A percentile compares a stretch with the other conserved stretches of the same genome.
Evolutionary conservation across 1,284 basidiomycete species (phyloP).

Genomic region (Boletus albobrunnescens): DNA sequence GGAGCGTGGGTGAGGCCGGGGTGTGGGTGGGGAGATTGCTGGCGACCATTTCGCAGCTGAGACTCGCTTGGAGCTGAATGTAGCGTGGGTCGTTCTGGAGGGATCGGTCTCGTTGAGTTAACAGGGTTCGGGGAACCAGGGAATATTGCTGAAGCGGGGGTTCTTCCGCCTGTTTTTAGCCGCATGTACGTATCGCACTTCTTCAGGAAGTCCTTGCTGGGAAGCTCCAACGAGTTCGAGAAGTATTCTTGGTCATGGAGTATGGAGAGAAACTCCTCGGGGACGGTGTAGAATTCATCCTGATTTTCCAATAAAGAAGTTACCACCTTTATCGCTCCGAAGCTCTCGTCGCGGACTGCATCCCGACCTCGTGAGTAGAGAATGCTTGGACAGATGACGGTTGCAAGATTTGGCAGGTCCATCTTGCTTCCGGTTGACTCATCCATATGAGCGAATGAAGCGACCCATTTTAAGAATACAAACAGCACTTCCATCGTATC

Average conservation of each 20-base stretch:
- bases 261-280: slow-evolving; percentile 79
- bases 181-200: slow-evolving; percentile 79
- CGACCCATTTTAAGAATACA: slow-evolving; percentile 99
- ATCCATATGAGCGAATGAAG: slow-evolving; percentile 97
- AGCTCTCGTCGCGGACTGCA: slow-evolving; percentile 89
- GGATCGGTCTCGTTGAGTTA: slow-evolving; percentile 24
- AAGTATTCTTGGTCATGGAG: slow-evolving; percentile 87
- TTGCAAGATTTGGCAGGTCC: slow-evolving; percentile 96
- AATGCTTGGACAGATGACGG: slow-evolving; percentile 96
- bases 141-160: slow-evolving; percentile 36
- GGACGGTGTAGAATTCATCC: slow-evolving; percentile 90
- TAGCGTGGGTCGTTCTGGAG: slow-evolving; percentile 36
- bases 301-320: slow-evolving; percentile 87
- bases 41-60: slow-evolving; percentile 41
- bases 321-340: slow-evolving; percentile 84
- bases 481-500: slow-evolving; percentile 98
- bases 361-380: slow-evolving; percentile 84
- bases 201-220: slow-evolving; percentile 87
- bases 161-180: slow-evolving; percentile 44
- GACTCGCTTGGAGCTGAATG: slow-evolving; percentile 38
- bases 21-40: slow-evolving; percentile 42
- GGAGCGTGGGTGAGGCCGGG: slow-evolving; percentile 39
- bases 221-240: slow-evolving; percentile 73
- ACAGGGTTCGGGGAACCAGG: slow-evolving; percentile 29
- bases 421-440: slow-evolving; percentile 98